These are phyloP conservation scores for Xylaria longipes DNA, from an alignment of 495 filamentous ascomycete species.

Conservation along the genomic window DNA sequence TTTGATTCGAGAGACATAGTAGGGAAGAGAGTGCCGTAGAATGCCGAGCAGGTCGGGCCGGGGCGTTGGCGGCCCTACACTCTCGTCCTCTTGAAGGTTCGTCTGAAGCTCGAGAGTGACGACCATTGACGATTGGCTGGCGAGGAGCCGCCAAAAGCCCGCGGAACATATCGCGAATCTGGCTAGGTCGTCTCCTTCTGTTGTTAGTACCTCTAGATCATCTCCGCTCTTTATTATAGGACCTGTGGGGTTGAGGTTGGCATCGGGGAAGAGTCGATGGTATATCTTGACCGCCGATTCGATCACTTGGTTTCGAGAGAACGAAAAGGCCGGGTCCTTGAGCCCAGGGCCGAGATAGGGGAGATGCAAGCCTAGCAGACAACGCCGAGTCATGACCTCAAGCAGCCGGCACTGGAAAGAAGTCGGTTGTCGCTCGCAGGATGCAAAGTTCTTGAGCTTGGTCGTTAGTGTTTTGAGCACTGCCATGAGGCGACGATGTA, in stretches of 20 bases:
- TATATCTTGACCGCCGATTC: slow-evolving; percentile 60
- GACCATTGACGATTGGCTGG: slow-evolving; percentile 50
- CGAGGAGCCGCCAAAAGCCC: slow-evolving; percentile 49
- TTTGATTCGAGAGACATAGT: slow-evolving; percentile 49
- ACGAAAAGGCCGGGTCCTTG: slow-evolving; percentile 54
- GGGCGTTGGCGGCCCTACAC: slow-evolving; percentile 47
- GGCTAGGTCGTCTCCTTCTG: slow-evolving; percentile 40
- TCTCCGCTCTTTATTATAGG: slow-evolving; percentile 3
- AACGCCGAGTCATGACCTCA: slow-evolving; percentile 54
- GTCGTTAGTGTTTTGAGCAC: slow-evolving; percentile 47
- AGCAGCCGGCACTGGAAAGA: slow-evolving; percentile 46
- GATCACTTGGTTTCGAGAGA: slow-evolving; percentile 54
- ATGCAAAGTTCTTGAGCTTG: slow-evolving; percentile 43
- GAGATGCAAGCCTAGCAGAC: slow-evolving; percentile 56
- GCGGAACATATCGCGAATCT: slow-evolving; percentile 47
- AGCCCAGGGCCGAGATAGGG: slow-evolving; percentile 50
- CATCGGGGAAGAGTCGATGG: slow-evolving; percentile 46
- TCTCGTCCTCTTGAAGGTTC: slow-evolving; percentile 53
- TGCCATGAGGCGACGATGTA: slow-evolving; percentile 45
- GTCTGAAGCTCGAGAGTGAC: slow-evolving; percentile 55
- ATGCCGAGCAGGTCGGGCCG: slow-evolving; percentile 57
- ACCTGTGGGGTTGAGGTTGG: slow-evolving; percentile 31
- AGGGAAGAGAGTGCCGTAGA: slow-evolving; percentile 53
- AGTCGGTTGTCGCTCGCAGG: slow-evolving; percentile 33
- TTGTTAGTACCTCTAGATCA: slow-evolving; percentile 12